These are phyloP conservation scores for Eutypella sp. DNA, from an alignment of 2,329 filamentous ascomycete species.

Conservation along the genomic window DNA sequence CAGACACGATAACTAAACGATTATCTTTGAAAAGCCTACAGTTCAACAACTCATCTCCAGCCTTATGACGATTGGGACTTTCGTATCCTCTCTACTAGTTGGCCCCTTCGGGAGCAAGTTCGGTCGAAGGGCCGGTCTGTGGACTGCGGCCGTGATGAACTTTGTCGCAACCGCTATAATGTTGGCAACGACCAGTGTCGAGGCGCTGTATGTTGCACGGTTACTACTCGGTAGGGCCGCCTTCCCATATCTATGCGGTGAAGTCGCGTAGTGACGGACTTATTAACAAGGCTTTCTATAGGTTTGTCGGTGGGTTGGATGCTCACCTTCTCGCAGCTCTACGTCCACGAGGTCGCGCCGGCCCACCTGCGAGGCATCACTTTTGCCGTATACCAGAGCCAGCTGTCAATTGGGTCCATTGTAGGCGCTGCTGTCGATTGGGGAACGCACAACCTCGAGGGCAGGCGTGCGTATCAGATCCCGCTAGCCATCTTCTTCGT, in stretches of 20 bases:
- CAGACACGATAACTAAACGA: neutral
- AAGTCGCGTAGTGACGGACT: neutral
- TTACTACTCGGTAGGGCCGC: constrained; percentile 24
- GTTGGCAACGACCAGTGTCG: constrained; percentile 25
- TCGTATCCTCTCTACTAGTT: constrained; percentile 25
- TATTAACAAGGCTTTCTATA: constrained; percentile 4
- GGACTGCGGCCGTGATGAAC: constrained; percentile 23
- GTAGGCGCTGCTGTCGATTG: constrained; percentile 28
- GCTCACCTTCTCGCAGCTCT: constrained; percentile 32
- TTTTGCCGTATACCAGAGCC: constrained; percentile 29
- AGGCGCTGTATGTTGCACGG: constrained; percentile 25
- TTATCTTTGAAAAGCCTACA: constrained; percentile 15
- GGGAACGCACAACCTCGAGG: constrained; percentile 18
- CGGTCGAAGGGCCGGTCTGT: constrained; percentile 22
- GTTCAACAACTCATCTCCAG: constrained; percentile 31
- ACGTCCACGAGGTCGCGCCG: constrained; percentile 31
- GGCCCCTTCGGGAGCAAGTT: constrained; percentile 24
- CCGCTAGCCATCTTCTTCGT: constrained; percentile 28
- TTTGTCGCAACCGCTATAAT: constrained; percentile 24
- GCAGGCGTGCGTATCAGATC: constrained; percentile 17
- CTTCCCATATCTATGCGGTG: neutral
- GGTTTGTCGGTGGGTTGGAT: constrained; percentile 32
- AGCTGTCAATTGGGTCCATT: constrained; percentile 30
- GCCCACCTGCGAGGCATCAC: constrained; percentile 30
- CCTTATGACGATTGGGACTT: constrained; percentile 30